These are phyloP conservation scores for Orobanche coerulescens DNA, from an alignment of 257 asterid species.

Conservation along the genomic window DNA sequence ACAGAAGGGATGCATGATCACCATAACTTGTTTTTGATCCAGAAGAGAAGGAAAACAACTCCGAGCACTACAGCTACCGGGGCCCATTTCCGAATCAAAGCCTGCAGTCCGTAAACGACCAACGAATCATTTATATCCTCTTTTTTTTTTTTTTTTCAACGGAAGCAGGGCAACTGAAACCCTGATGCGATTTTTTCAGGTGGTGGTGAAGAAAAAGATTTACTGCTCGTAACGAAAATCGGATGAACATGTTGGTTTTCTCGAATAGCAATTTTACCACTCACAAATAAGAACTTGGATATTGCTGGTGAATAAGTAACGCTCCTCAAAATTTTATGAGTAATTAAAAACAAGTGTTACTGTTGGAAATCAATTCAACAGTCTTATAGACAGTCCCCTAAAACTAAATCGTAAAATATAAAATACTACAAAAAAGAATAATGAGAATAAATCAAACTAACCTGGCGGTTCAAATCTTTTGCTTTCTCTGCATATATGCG, in stretches of 20 bases:
- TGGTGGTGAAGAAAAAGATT: background rate
- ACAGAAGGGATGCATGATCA: constrained; percentile 35
- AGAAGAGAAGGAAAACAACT: constrained; percentile 74
- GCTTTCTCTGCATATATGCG: constrained; percentile 89
- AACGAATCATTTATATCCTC: constrained; percentile 4
- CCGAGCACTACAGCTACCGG: constrained; percentile 84
- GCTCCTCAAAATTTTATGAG: background rate
- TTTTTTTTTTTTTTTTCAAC: no score
- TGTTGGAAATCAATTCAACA: no score
- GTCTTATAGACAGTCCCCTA: no score
- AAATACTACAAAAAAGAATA: background rate
- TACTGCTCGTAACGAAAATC: background rate
- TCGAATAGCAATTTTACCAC: background rate
- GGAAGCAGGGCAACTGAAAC: background rate
- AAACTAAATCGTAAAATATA: no score
- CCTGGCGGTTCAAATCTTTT: constrained; percentile 93
- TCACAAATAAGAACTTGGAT: background rate
- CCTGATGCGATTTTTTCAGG: background rate
- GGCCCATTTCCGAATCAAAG: constrained; percentile 89
- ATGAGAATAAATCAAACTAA: constrained; percentile 22
- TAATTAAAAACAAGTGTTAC: background rate
- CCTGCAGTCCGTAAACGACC: constrained; percentile 40
- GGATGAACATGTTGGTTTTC: constrained; percentile 3
- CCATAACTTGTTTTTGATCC: constrained; percentile 83
- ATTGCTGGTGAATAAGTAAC: background rate